Evolutionary conservation across 805 yeast species (phyloP), one percentile per base, ranked within the genome.

Genomic region (Helenozyma rhizophorensis): DNA sequence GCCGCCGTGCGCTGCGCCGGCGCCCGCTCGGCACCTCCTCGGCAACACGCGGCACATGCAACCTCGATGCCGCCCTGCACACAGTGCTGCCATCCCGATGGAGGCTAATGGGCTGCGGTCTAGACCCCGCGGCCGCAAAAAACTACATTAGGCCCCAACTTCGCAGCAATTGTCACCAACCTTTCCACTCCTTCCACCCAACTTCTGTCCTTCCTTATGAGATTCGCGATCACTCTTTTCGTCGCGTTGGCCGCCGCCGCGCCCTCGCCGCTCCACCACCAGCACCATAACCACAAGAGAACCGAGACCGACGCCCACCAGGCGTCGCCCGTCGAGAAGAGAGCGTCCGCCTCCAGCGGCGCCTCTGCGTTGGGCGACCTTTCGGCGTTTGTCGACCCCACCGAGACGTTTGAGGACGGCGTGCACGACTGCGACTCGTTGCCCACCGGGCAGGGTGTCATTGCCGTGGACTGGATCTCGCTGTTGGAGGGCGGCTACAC

Each of bases 401-500:
- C 47, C 14, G 45, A 27, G 22, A 32, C 27, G 16, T 46, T 46
- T 28, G 36, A 44, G 32, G 50, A 46, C 21, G 50, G 50, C 37
- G 48, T 44, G 11, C 38, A 44, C 30, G 50, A 46, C 48, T 46
- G 50, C 30, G 25, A 35, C 39, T 19, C 48, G 24, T 42, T 46
- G 45, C 50, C 50, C 24, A 42, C 47, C 11, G 50, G 50, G 14
- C 50, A 46, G 23, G 50, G 50, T 46, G 50, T 46, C 14, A 36
- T 46, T 32, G 39, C 43, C 21, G 47, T 46, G 13, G 35, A 35
- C 39, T 46, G 50, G 50, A 38, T 46, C 21, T 37, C 42, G 28
- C 62, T 58, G 31, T 55, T 56, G 45, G 36, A 34, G 40, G 72
- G 72, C 43, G 72, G 72, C 28, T 67, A 58, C 65, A 49, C 72